These are phyloP conservation scores for Fusarium cyanostomum DNA, from an alignment of 2,329 filamentous ascomycete species.

Conservation along the genomic window DNA sequence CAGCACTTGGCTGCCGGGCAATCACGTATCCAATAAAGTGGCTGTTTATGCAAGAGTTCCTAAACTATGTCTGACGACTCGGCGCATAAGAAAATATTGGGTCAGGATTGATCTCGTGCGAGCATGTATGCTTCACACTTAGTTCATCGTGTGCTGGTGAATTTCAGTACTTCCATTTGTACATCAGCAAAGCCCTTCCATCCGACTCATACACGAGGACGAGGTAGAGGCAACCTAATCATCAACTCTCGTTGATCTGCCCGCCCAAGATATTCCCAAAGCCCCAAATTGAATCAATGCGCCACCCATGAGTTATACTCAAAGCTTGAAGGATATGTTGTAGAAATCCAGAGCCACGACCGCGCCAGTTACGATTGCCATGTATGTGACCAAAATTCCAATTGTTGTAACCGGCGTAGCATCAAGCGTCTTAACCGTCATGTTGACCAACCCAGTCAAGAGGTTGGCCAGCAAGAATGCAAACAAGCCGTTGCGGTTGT, in stretches of 20 bases:
- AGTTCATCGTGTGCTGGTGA: neutral
- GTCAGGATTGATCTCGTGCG: constrained; percentile 6
- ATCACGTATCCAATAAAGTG: neutral
- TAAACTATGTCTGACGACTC: neutral
- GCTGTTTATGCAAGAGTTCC: neutral
- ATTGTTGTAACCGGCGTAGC: constrained; percentile 72
- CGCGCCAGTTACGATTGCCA: constrained; percentile 69
- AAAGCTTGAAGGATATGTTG: constrained; percentile 77
- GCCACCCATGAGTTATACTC: constrained; percentile 11
- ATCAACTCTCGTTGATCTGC: neutral
- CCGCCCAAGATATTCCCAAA: neutral
- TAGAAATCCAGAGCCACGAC: constrained; percentile 73
- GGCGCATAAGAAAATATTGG: constrained; percentile 3
- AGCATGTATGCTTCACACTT: neutral
- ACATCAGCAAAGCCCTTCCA: neutral
- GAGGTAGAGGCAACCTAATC: neutral
- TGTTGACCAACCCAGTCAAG: constrained; percentile 87
- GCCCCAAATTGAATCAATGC: neutral
- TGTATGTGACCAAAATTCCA: constrained; percentile 79
- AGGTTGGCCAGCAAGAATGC: constrained; percentile 91
- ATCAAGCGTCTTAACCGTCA: constrained; percentile 84
- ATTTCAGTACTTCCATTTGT: neutral
- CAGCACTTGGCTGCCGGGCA: neutral
- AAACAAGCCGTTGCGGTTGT: constrained; percentile 87
- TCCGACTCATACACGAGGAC: neutral